Evolutionary conservation across 345 rosid species (phyloP).

Genomic region (Turnera subulata): DNA sequence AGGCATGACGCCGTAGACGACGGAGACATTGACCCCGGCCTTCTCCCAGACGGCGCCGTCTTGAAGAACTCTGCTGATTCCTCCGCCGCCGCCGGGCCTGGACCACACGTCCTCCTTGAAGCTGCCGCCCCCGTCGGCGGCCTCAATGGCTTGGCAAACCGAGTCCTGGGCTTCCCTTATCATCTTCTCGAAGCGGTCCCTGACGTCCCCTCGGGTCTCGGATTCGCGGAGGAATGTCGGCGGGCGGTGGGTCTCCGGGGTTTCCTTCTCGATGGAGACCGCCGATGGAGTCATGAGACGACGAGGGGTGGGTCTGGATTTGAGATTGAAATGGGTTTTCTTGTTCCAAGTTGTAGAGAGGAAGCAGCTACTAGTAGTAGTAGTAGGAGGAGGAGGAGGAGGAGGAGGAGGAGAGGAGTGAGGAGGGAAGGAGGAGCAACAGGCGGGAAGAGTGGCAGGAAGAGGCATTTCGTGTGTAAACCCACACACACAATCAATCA

Average conservation of each 20-base stretch:
- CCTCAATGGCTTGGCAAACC: constrained; percentile 73
- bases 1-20: constrained; percentile 94
- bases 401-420: too few species aligned
- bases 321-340: too few species aligned
- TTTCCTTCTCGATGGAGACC: constrained; percentile 30
- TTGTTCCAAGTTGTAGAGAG: too few species aligned
- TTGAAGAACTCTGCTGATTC: constrained; percentile 91
- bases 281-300: constrained; percentile 10
- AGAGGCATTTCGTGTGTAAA: too few species aligned
- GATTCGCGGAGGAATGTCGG: constrained; percentile 66
- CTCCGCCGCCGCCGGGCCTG: constrained; percentile 97
- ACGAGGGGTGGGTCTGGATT: background rate
- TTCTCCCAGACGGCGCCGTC: constrained; percentile 93
- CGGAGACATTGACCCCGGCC: constrained; percentile 97
- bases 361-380: too few species aligned
- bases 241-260: constrained; percentile 46
- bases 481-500: too few species aligned
- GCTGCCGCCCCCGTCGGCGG: constrained; percentile 52
- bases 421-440: too few species aligned
- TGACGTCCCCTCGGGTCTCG: constrained; percentile 37
- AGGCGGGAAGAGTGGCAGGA: too few species aligned
- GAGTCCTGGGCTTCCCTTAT: constrained; percentile 75
- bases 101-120: constrained; percentile 99
- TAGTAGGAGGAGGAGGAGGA: too few species aligned
- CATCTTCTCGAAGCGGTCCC: constrained; percentile 89